A percentile compares a stretch with the other conserved stretches of the same genome.
Evolutionary conservation across 2,329 filamentous ascomycete genomes (phyloP).

Genomic region (Lojkania enalia): DNA sequence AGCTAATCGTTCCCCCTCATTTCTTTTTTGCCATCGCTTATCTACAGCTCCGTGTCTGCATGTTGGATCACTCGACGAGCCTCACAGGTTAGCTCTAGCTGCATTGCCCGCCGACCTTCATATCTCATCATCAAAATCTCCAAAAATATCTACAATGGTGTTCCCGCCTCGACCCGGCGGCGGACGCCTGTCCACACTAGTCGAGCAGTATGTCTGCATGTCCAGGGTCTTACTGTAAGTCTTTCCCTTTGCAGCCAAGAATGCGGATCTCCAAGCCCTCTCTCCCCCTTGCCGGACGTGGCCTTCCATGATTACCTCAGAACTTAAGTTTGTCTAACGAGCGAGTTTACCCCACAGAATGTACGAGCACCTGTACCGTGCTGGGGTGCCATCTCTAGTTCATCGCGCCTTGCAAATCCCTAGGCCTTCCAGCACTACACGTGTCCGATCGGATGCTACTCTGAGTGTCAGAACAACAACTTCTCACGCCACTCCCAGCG

Average conservation of each 20-base stretch:
- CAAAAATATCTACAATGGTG: no score
- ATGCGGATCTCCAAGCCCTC: constrained; percentile 23
- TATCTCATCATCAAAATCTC: no score
- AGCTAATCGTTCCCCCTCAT: no score
- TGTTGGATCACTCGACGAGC: no score
- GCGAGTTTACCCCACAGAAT: constrained; percentile 16
- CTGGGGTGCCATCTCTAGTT: constrained; percentile 8
- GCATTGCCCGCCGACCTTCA: no score
- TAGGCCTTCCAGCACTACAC: constrained; percentile 2
- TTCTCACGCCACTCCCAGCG: constrained; percentile 2
- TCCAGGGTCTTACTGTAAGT: constrained; percentile 31
- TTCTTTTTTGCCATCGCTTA: no score
- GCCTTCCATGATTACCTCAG: constrained; percentile 31
- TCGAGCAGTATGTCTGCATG: constrained; percentile 16
- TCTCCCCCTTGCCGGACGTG: constrained; percentile 10
- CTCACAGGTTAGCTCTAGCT: not conserved
- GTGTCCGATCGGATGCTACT: not conserved
- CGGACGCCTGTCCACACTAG: constrained; percentile 3
- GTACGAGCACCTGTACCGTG: constrained; percentile 14
- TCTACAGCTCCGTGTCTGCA: no score
- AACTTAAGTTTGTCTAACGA: constrained; percentile 26
- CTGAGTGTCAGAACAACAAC: constrained; percentile 9
- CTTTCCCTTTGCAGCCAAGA: constrained; percentile 15
- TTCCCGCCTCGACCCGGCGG: not conserved
- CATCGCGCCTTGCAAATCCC: constrained; percentile 6